Base-by-base conservation (phyloP, 2,329 filamentous ascomycete genomes). In the Epichloe typhina region DNA sequence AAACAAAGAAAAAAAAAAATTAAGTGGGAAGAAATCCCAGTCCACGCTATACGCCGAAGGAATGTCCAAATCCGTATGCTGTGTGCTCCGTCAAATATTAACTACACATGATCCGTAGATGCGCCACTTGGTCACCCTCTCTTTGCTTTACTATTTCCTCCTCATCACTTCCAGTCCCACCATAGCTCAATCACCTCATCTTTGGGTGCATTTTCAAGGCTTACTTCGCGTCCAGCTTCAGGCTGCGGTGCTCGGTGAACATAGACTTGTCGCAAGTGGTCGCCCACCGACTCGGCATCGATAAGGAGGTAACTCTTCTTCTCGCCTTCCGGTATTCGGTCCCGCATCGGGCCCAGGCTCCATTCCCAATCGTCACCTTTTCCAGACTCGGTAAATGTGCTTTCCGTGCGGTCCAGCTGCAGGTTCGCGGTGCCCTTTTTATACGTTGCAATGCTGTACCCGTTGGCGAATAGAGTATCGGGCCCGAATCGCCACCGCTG, bases 371-470 rank as follows among this genome's bases (percentile, higher is more conserved):
- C 72, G 19, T 69, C 63, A 23, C 71, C 66, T 72, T 75, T 40
- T 19, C 51, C 49, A 11, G 43, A 43, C 8, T 47, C 44, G 33
- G 17, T 13, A 21, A 50, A 82, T 0, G 79, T 82, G 46, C 69
- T 69, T 61, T 82, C 79, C 56, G 74, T 69, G 44, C 69, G 68
- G 36, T 67, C 62, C 12, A 76, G 59, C 23, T 75, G 70, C 1
- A 74, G 51, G 3, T 59, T 56, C 5, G 66, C 63, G 5, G 72
- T 59, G 39, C 67, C 68, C 0, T 64, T 60, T 3, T 60, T 56
- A 54, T 81, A 81, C 44, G 68, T 64, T 33, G 72, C 69, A 45
- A 82, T 70, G 19, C 76, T 80, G 58, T 74, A 82, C 0, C 79
- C 79, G 59, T 82, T 82, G 31, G 74, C 71, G 11, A 82, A 63